A percentile compares a stretch with the other conserved stretches of the same genome.
Evolutionary conservation across 2,329 filamentous ascomycete genomes (phyloP).

Genomic region (Pestalotiopsis fici): DNA sequence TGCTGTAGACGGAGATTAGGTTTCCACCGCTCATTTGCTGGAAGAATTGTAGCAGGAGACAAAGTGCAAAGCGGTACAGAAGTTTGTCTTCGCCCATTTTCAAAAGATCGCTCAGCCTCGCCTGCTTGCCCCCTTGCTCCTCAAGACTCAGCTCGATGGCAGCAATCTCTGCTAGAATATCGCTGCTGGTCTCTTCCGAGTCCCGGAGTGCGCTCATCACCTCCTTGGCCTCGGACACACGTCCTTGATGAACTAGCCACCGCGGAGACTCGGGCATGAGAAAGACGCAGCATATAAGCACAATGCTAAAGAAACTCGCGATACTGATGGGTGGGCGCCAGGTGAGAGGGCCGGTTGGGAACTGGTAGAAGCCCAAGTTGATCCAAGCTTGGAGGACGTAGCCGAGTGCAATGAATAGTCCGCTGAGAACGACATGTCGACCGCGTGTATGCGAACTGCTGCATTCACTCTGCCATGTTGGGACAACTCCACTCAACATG

Average conservation of each 20-base stretch:
- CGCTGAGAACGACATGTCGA: conserved; percentile 37
- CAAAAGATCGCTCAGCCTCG: conserved; percentile 43
- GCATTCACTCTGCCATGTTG: conserved; percentile 42
- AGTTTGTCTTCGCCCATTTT: conserved; percentile 51
- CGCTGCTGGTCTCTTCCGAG: conserved; percentile 18
- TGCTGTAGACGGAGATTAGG: conserved; percentile 48
- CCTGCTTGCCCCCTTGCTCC: conserved; percentile 34
- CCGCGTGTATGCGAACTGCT: conserved; percentile 42
- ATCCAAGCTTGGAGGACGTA: conserved; percentile 45
- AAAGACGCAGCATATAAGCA: conserved; percentile 29
- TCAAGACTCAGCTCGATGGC: conserved; percentile 51
- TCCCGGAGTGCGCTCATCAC: conserved; percentile 30
- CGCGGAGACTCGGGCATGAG: conserved; percentile 35
- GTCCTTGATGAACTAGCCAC: conserved; percentile 33
- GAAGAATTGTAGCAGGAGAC: conserved; percentile 49
- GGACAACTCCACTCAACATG: conserved; percentile 39
- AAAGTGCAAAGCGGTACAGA: conserved; percentile 50
- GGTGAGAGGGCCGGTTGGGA: conserved; percentile 24
- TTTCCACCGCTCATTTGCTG: conserved; percentile 52
- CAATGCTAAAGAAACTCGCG: conserved; percentile 26
- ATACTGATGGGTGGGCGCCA: conserved; percentile 37
- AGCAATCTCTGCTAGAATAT: conserved; percentile 39
- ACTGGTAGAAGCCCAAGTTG: conserved; percentile 42
- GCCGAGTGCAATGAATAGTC: conserved; percentile 35
- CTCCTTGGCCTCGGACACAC: conserved; percentile 26